Base-by-base conservation (phyloP, 352 stramenopile genomes). In the Phytophthora europaea region DNA sequence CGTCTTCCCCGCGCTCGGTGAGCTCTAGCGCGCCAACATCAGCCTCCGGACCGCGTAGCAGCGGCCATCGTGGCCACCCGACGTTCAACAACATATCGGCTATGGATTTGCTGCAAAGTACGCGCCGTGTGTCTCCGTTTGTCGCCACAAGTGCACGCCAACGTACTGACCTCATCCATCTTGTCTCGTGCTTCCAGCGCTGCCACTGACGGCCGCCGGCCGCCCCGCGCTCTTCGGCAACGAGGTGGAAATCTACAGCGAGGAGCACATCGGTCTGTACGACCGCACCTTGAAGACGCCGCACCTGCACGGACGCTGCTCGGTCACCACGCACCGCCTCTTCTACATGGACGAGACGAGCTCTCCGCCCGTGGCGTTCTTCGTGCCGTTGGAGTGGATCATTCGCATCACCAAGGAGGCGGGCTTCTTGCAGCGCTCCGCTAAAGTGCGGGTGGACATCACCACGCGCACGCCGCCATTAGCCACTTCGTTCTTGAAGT, bases 161-260 rank as follows among this genome's bases (percentile, higher is more conserved):
- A 15, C 9, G 34, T 33, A 51, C 1, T 61, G 57, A 70, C 60
- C 60, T 66, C 59, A 20, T 62, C 45, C 62, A 36, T 43, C 34
- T 18, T 57, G 15, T 33, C 26, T 51, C 13, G 53, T 50, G 40
- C 40, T 50, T 7, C 16, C 61, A 96, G 90, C 82, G 31, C 78
- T 96, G 60, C 78, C 84, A 20, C 73, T 96, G 26, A 95, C 87
- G 26, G 75, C 84, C 5, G 87, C 88, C 1, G 90, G 90, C 0
- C 85, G 90, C 4, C 90, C 90, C 3, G 80, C 80, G 59, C 86
- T 96, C 36, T 94, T 93, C 57, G 82, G 78, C 12, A 92, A 81
- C 26, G 90, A 96, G 47, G 90, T 95, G n/a, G 90, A 96, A 70
- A 93, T 96, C 67, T 96, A 96, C 78, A 92, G 83, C 54, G 86